Evolutionary conservation across 768 basidiomycete genomes (phyloP).

Genomic region (Rhizopogon sp.): DNA sequence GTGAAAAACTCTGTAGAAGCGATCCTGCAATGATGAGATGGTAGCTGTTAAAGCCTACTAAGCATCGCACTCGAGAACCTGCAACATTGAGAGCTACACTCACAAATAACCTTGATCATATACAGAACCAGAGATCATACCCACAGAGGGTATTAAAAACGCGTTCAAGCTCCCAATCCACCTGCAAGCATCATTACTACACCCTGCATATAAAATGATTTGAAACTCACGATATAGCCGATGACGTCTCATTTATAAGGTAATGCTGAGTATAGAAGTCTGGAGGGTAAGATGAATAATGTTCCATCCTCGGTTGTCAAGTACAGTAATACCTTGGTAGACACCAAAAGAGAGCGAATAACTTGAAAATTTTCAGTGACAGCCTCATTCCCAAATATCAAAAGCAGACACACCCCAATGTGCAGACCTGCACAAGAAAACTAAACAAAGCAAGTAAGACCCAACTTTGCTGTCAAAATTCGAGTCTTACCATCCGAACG

Average conservation of each 20-base stretch:
- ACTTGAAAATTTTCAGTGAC: constrained; percentile 9
- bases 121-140: constrained; percentile 41
- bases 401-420: constrained; percentile 23
- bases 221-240: constrained; percentile 33
- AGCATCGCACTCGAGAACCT: not conserved
- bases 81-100: constrained; percentile 6
- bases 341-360: constrained; percentile 36
- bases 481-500: constrained; percentile 22
- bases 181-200: constrained; percentile 8
- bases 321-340: constrained; percentile 31
- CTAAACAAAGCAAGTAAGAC: constrained; percentile 11
- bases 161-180: constrained; percentile 49
- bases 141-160: constrained; percentile 38
- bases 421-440: constrained; percentile 33
- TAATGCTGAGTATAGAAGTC: constrained; percentile 36
- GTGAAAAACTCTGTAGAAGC: constrained; percentile 34
- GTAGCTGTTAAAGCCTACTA: constrained; percentile 25
- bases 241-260: constrained; percentile 31
- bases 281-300: constrained; percentile 6
- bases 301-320: no score
- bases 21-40: constrained; percentile 40
- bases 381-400: not conserved
- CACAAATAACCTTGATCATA: constrained; percentile 54
- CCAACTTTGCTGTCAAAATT: not conserved
- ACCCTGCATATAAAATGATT: no score